Base-by-base conservation (phyloP, 805 yeast genomes). In the Ogataea siamensis region DNA sequence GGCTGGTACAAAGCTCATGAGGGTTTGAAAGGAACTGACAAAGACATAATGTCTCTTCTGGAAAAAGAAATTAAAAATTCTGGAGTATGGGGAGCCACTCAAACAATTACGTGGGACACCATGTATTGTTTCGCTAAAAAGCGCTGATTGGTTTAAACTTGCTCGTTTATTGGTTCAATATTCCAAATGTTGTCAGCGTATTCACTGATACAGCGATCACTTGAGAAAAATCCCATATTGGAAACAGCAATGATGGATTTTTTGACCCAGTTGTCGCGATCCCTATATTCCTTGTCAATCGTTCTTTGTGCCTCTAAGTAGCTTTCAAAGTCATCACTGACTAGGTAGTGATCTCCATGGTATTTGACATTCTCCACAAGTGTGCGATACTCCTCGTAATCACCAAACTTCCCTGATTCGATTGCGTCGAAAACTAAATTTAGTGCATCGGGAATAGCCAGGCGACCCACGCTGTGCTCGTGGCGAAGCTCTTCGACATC, bases 151-250 rank as follows among this genome's bases (percentile, higher is more conserved):
- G 26, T 13, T 34, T 26, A 41, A 21, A 45, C 46, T 24, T 43
- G 40, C 34, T 45, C 46, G n/a, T 15, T 34, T 15, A 44, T 32
- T 3, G 96, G 94, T 66, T 88, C 96, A 46, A 87, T 76, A 56
- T 88, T 83, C 97, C 97, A 88, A 54, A 88, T 87, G 45, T 80
- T 76, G 49, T 86, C 96, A 22, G 96, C 95, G 51, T 88, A 88
- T 61, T 88, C 96, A 54, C 81, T 83, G 56, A 88, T 84, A 60
- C 95, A 87, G 63, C 97, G 74, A 62, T 88, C 97, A 45, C 89
- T 79, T 46, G 86, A 76, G 68, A 88, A 88, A 74, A 87, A 89
- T 6, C 97, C 97, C 82, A 86, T 84, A 60, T 86, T 86, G 38
- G 97, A 94, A 40, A 88, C 96, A 51, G 84, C 76, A 45, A 71